A percentile compares a stretch with the other conserved stretches of the same genome.
Conservation (phyloP, 2,329 filamentous ascomycete genomes). For the Fusarium nygamai region DNA sequence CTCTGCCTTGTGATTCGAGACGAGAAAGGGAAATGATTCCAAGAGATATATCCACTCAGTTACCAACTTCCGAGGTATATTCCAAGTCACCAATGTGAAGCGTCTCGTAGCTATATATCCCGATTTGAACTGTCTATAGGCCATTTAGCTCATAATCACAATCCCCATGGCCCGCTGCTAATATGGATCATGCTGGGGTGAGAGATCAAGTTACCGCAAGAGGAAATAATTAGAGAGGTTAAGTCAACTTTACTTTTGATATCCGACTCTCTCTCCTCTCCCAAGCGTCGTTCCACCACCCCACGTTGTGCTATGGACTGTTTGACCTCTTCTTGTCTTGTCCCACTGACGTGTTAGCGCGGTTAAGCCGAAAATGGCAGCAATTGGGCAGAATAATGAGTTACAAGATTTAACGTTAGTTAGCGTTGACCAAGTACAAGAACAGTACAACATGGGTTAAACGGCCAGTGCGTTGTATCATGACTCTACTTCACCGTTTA, state of each 20-base stretch:
- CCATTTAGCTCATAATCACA: background rate
- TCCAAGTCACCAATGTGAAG: background rate
- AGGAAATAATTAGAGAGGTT: constrained; percentile 33
- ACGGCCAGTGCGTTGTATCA: constrained; percentile 8
- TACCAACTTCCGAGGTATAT: background rate
- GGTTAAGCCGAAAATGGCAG: constrained; percentile 21
- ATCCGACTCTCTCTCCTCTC: background rate
- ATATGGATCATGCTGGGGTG: background rate
- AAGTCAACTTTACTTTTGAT: background rate
- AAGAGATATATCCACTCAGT: background rate
- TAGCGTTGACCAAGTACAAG: background rate
- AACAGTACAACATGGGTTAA: constrained; percentile 6
- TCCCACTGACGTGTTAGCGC: constrained; percentile 13
- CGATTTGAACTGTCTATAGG: background rate
- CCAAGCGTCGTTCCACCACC: constrained; percentile 13
- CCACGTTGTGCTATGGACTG: constrained; percentile 14
- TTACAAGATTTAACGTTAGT: background rate
- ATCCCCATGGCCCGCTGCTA: background rate
- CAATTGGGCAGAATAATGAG: constrained; percentile 17
- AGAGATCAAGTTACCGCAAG: constrained; percentile 11
- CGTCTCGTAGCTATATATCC: background rate
- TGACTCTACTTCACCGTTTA: background rate
- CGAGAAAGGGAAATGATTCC: background rate
- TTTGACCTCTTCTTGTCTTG: background rate
- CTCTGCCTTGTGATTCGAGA: background rate